These are phyloP conservation scores for Setaria viridis DNA, from an alignment of 202 grass and related monocot genomes.

Conservation along the genomic window DNA sequence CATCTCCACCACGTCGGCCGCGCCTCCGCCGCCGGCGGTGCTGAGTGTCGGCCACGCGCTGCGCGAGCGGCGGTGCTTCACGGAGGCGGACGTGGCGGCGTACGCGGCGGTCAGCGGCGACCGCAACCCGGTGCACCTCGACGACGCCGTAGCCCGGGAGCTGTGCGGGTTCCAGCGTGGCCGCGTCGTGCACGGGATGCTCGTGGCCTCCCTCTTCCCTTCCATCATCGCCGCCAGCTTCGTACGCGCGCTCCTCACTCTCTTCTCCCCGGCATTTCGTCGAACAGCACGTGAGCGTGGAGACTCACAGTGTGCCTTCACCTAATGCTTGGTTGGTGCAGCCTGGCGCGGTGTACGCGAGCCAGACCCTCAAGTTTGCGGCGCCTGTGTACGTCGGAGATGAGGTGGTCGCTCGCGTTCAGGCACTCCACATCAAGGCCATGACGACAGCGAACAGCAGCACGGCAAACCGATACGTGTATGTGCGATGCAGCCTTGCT, in stretches of 20 bases:
- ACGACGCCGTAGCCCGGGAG: constrained; percentile 43
- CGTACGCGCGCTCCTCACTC: constrained; percentile 15
- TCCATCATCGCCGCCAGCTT: constrained; percentile 67
- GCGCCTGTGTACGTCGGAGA: constrained; percentile 64
- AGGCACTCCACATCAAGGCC: constrained; percentile 46
- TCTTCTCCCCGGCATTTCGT: constrained; percentile 38
- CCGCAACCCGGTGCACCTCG: constrained; percentile 78
- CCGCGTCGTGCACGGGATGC: constrained; percentile 76
- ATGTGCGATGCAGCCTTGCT: neutral
- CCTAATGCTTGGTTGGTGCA: constrained; percentile 19
- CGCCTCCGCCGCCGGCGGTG: neutral
- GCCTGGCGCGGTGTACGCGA: constrained; percentile 72
- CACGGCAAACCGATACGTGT: constrained; percentile 53
- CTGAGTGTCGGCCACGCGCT: constrained; percentile 49
- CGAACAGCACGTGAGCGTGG: constrained; percentile 32
- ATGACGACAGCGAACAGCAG: neutral
- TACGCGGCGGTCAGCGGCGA: constrained; percentile 70
- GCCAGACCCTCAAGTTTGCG: constrained; percentile 63
- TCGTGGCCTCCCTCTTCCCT: constrained; percentile 75
- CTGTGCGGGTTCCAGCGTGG: constrained; percentile 60
- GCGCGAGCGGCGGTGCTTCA: constrained; percentile 57
- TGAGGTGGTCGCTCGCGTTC: constrained; percentile 54
- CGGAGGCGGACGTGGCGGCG: constrained; percentile 53
- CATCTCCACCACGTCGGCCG: neutral
- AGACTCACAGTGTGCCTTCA: neutral